These are phyloP conservation scores for Rhizophora apiculata DNA, from an alignment of 345 rosid genomes.

Conservation along the genomic window DNA sequence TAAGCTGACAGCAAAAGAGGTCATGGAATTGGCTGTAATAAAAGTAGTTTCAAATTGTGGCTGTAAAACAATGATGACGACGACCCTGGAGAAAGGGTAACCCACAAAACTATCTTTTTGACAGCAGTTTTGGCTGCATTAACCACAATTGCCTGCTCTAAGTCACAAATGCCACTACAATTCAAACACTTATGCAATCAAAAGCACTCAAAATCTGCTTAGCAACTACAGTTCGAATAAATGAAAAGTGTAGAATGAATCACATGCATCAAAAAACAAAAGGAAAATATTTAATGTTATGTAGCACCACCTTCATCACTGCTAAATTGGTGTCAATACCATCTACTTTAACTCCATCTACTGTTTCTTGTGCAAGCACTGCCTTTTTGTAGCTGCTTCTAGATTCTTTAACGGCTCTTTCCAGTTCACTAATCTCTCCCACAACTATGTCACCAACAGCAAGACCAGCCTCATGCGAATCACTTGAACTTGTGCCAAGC, in stretches of 20 bases:
- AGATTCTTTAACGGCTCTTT: conserved; percentile 73
- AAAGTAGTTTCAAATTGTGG: too few species aligned
- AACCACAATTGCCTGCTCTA: too few species aligned
- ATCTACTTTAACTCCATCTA: conserved; percentile 85
- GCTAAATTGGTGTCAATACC: conserved; percentile 97
- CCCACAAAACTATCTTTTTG: too few species aligned
- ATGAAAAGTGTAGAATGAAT: neutral
- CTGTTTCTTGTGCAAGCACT: conserved; percentile 74
- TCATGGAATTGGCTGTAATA: neutral
- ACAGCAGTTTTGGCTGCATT: too few species aligned
- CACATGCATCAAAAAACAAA: neutral
- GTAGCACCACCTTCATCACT: conserved; percentile 80
- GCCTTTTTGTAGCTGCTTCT: conserved; percentile 74
- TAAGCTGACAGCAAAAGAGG: neutral
- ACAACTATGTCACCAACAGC: conserved; percentile 81
- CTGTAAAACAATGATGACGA: too few species aligned
- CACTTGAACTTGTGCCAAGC: conserved; percentile 57
- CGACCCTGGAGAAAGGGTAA: too few species aligned
- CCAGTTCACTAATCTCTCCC: conserved; percentile 79
- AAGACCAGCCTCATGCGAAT: conserved; percentile 46
- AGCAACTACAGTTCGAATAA: neutral
- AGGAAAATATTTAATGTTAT: neutral
- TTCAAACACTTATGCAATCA: neutral
- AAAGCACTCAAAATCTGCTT: neutral
- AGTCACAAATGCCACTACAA: too few species aligned